Evolutionary conservation across 2,329 filamentous ascomycete species (phyloP).

Genomic region (Aspergillus fijiensis): DNA sequence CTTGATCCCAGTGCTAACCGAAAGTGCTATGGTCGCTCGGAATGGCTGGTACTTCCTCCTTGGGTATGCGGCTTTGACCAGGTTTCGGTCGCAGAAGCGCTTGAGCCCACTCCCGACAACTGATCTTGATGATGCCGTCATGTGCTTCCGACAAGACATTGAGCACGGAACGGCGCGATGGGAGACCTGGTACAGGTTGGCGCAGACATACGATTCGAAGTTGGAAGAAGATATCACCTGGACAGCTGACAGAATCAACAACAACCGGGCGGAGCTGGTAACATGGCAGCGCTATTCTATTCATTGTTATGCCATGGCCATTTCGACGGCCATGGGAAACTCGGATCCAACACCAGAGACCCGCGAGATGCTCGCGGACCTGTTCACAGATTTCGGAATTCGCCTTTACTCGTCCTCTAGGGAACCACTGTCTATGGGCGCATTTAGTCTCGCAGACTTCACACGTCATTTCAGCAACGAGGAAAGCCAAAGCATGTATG

Average conservation of each 20-base stretch:
- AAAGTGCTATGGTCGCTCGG: slow-evolving; percentile 68
- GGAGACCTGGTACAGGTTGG: slow-evolving; percentile 88
- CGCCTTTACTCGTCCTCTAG: slow-evolving; percentile 68
- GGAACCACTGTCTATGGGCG: slow-evolving; percentile 66
- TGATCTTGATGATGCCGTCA: slow-evolving; percentile 77
- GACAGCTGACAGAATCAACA: slow-evolving; percentile 90
- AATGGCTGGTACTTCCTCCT: slow-evolving; percentile 92
- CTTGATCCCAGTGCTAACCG: slow-evolving; percentile 66
- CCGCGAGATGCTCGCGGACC: slow-evolving; percentile 59
- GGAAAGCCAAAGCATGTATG: slow-evolving; percentile 56
- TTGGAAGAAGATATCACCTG: slow-evolving; percentile 84
- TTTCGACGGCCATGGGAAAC: slow-evolving; percentile 59
- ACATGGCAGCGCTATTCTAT: slow-evolving; percentile 76
- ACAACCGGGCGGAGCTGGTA: slow-evolving; percentile 70
- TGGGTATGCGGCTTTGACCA: slow-evolving; percentile 82
- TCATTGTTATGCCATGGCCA: slow-evolving; percentile 74
- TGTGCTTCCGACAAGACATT: slow-evolving; percentile 76
- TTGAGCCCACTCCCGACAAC: slow-evolving; percentile 77
- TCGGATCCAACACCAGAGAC: slow-evolving; percentile 56
- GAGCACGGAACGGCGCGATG: slow-evolving; percentile 79
- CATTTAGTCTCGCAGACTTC: slow-evolving; percentile 62
- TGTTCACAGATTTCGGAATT: slow-evolving; percentile 68
- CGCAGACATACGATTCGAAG: slow-evolving; percentile 83
- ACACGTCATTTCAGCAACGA: slow-evolving; percentile 61
- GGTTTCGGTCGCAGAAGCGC: slow-evolving; percentile 77